Base-by-base conservation (phyloP, 2,329 filamentous ascomycete species). In the Seiridium unicorne region DNA sequence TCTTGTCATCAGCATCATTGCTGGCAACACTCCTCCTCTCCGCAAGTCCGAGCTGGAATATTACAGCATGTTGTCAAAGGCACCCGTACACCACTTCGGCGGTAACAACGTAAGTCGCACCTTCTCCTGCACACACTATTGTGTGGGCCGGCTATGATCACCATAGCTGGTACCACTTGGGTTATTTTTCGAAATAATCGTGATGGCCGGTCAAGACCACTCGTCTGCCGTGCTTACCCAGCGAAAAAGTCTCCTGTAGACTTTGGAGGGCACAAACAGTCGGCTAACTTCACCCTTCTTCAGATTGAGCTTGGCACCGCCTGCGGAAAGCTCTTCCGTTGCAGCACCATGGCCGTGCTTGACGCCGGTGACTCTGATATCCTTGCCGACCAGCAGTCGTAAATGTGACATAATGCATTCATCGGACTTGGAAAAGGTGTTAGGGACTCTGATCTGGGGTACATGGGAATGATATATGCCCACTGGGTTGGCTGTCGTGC, bases 281-380 rank as follows among this genome's bases (percentile, higher is more conserved):
- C 89, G 82, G 89, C 85, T 73, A 70, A 74, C 72, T 66, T 76
- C 63, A 70, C 64, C 66, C 64, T 26, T 64, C 64, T 61, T 62
- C 79, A 98, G 93, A 97, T 98, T 77, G 95, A 98, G 85, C 87
- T 99, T 70, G 95, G 95, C 76, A 98, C 93, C 76, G 93, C 93
- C 72, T 97, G 93, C 84, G 95, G 95, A 86, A 98, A 98, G 86
- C 90, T 99, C 77, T 99, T 96, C 90, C 88, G 93, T 72, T 96
- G 92, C 89, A 94, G 92, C 70, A 97, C 93, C 81, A 96, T 99
- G 91, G 89, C 93, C 72, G 90, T 98, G 77, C 84, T 98, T 70
- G 95, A 99, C 81, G 93, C 93, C 77, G 95, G 94, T 88, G 91
- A 98, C 88, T 97, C 92, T 71, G 95, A 99, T 81, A 99, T 99